Evolutionary conservation across 2,329 filamentous ascomycete species (phyloP).

Genomic region (Colletotrichum nymphaeae): DNA sequence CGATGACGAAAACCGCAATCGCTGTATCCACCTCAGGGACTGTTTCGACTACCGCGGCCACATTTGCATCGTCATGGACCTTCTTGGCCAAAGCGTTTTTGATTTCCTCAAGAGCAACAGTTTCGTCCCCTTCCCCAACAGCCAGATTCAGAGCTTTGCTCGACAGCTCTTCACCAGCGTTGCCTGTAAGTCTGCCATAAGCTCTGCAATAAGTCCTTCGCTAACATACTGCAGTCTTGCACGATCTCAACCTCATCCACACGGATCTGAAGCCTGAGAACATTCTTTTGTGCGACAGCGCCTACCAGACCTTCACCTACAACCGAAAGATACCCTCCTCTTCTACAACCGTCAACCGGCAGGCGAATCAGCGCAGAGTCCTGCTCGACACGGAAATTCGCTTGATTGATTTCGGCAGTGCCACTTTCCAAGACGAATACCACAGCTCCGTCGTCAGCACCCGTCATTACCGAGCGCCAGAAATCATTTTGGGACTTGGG

Average conservation of each 20-base stretch:
- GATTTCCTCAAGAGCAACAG: constrained; percentile 96
- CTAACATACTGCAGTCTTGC: constrained; percentile 73
- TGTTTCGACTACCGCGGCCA: constrained; percentile 98
- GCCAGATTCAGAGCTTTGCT: constrained; percentile 97
- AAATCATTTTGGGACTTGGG: constrained; percentile 77
- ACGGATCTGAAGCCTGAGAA: constrained; percentile 82
- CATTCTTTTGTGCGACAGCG: constrained; percentile 73
- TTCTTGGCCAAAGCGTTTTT: constrained; percentile 94
- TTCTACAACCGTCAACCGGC: constrained; percentile 67
- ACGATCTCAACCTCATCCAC: constrained; percentile 97
- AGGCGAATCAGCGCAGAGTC: constrained; percentile 72
- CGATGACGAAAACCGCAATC: constrained; percentile 90
- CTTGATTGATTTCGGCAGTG: constrained; percentile 78
- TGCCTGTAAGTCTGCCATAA: constrained; percentile 76
- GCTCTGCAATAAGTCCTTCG: not conserved
- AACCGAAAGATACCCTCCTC: constrained; percentile 77
- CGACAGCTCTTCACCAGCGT: constrained; percentile 97
- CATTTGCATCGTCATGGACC: constrained; percentile 85
- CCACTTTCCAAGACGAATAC: constrained; percentile 79
- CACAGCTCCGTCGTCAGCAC: constrained; percentile 79
- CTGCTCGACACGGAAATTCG: constrained; percentile 77
- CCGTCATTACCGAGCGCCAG: constrained; percentile 75
- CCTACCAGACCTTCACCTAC: constrained; percentile 78
- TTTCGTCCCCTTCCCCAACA: constrained; percentile 97
- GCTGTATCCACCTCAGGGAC: constrained; percentile 95